phyloP scores from a whole-genome alignment of 805 yeast genomes.

The Cyberlindnera maritima region DNA sequence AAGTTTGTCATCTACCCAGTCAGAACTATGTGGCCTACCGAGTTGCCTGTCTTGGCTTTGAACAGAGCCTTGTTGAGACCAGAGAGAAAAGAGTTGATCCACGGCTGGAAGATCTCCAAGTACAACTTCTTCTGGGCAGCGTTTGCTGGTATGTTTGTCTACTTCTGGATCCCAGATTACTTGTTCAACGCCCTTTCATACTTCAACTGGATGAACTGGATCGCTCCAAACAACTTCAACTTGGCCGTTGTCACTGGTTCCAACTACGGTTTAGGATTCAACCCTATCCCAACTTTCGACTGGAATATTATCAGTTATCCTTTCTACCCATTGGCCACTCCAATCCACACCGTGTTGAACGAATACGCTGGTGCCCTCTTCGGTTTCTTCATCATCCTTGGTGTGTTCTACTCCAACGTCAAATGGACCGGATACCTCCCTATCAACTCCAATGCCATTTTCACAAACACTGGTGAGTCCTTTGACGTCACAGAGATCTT shows the following conservation, averaged over 20 bases:
- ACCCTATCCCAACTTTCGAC: slow-evolving; percentile 52
- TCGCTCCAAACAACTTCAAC: slow-evolving; percentile 46
- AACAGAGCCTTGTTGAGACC: slow-evolving; percentile 43
- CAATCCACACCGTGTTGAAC: slow-evolving; percentile 38
- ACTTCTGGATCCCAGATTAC: slow-evolving; percentile 46
- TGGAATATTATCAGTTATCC: slow-evolving; percentile 38
- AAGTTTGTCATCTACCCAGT: slow-evolving; percentile 53
- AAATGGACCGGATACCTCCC: slow-evolving; percentile 39
- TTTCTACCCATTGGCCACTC: slow-evolving; percentile 41
- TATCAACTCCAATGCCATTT: slow-evolving; percentile 46
- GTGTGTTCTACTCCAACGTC: slow-evolving; percentile 39
- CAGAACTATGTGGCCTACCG: slow-evolving; percentile 52
- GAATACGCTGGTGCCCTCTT: slow-evolving; percentile 33
- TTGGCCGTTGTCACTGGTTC: slow-evolving; percentile 49
- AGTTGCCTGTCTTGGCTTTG: slow-evolving; percentile 46
- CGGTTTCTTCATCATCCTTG: slow-evolving; percentile 34
- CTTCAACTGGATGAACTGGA: slow-evolving; percentile 61
- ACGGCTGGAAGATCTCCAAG: slow-evolving; percentile 35
- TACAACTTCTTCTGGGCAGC: slow-evolving; percentile 34
- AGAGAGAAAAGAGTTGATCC: slow-evolving; percentile 32
- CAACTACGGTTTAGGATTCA: slow-evolving; percentile 45
- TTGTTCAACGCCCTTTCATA: slow-evolving; percentile 40
- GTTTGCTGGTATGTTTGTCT: slow-evolving; percentile 35
- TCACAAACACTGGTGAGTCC: slow-evolving; percentile 47
- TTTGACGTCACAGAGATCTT: slow-evolving; percentile 51